Percentiles rank a stretch among this genome's conserved stretches.
These are phyloP conservation scores for Stagonosporopsis vannaccii DNA, from an alignment of 2,329 filamentous ascomycete species.

Conservation along the genomic window DNA sequence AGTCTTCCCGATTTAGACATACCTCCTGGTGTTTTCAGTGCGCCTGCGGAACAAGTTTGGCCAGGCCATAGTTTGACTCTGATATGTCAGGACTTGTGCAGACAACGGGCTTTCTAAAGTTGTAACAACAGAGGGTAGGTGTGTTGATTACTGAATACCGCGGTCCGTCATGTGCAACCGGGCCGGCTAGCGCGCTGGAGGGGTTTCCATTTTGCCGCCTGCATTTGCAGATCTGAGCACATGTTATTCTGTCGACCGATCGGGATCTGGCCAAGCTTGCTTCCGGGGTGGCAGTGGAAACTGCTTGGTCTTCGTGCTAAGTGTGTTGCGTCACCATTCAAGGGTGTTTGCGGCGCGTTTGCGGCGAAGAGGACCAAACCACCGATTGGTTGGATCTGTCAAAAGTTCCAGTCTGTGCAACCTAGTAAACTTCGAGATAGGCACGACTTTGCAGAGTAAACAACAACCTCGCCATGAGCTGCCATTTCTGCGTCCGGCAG, in stretches of 20 bases:
- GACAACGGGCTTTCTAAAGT: background rate
- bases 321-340: slow-evolving; percentile 18
- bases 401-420: slow-evolving; percentile 11
- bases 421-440: slow-evolving; percentile 10
- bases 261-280: slow-evolving; percentile 3
- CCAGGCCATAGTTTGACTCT: slow-evolving; percentile 48
- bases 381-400: slow-evolving; percentile 13
- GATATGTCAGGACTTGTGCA: too few relatives aligned
- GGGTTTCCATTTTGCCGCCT: slow-evolving; percentile 23
- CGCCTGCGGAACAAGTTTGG: slow-evolving; percentile 52
- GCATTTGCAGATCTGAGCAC: slow-evolving; percentile 14
- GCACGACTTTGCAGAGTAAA: background rate
- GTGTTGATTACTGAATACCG: background rate
- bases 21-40: slow-evolving; percentile 55
- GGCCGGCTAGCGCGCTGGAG: slow-evolving; percentile 30
- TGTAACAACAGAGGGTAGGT: background rate
- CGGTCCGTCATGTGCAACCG: slow-evolving; percentile 41
- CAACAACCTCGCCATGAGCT: slow-evolving; percentile 34
- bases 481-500: slow-evolving; percentile 34
- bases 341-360: slow-evolving; percentile 3
- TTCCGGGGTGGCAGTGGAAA: slow-evolving; percentile 12
- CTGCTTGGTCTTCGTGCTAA: slow-evolving; percentile 12
- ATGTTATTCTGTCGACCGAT: slow-evolving; percentile 12
- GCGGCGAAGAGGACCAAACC: slow-evolving; percentile 8
- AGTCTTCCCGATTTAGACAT: slow-evolving; percentile 32